Evolutionary conservation across 108 stramenopile species (phyloP).

Genomic region (Epithemia pelagica): DNA sequence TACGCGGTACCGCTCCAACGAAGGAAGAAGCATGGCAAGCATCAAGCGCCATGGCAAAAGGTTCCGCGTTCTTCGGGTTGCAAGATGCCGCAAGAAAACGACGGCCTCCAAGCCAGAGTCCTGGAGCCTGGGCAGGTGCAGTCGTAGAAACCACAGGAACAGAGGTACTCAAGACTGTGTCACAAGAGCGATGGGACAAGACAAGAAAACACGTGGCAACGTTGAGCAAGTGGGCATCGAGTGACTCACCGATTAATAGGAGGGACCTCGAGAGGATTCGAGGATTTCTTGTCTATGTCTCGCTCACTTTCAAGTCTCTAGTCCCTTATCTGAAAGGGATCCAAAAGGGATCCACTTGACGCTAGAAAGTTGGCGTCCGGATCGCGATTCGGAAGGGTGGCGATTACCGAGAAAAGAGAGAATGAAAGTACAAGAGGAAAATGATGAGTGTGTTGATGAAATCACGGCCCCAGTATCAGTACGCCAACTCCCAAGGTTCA

Average conservation of each 20-base stretch:
- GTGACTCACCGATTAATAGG: slow-evolving; percentile 2
- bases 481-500: too few relatives aligned
- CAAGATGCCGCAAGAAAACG: slow-evolving; percentile 38
- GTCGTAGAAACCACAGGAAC: slow-evolving; percentile 13
- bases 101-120: slow-evolving; percentile 5
- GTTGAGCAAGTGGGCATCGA: too few relatives aligned
- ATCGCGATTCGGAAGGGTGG: slow-evolving; percentile 39
- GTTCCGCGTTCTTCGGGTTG: slow-evolving; percentile 14
- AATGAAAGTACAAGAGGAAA: too few relatives aligned
- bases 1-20: slow-evolving; percentile 1
- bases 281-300: slow-evolving; percentile 43
- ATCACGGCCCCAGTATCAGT: too few relatives aligned
- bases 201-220: neutral
- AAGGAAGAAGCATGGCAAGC: slow-evolving; percentile 16
- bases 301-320: slow-evolving; percentile 19
- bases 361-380: slow-evolving; percentile 21
- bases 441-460: too few relatives aligned
- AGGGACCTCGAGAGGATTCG: slow-evolving; percentile 7
- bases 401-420: too few relatives aligned
- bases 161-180: slow-evolving; percentile 9
- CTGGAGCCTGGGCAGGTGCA: slow-evolving; percentile 16
- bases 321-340: slow-evolving; percentile 42
- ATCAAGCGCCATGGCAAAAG: neutral
- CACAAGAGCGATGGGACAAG: slow-evolving; percentile 23
- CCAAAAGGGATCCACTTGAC: slow-evolving; percentile 41